These are phyloP conservation scores for Leccinum huronense DNA, from an alignment of 1,284 basidiomycete species.

Conservation along the genomic window DNA sequence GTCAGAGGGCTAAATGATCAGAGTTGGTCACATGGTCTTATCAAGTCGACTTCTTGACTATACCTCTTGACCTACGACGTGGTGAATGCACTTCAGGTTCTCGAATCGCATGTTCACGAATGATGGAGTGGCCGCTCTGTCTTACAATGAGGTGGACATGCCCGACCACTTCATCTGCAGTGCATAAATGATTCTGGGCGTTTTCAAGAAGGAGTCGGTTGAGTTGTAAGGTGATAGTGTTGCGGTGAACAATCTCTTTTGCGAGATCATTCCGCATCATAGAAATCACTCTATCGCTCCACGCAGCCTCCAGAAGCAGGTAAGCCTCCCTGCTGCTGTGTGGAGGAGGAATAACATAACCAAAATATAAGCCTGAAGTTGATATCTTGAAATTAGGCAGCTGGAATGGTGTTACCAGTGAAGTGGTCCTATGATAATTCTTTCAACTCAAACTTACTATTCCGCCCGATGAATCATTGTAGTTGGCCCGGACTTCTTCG, in stretches of 20 bases:
- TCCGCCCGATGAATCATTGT: no score
- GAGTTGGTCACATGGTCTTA: no score
- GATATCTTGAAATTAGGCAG: neutral
- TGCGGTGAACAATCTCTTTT: neutral
- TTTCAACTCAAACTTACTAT: neutral
- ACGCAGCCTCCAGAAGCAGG: neutral
- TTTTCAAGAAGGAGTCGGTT: neutral
- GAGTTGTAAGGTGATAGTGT: conserved; percentile 1
- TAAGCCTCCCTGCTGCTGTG: neutral
- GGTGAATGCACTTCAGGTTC: neutral
- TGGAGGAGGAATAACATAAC: neutral
- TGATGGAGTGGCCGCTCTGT: neutral
- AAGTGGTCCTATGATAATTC: neutral
- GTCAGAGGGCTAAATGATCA: no score
- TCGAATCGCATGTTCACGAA: neutral
- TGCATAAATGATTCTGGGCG: neutral
- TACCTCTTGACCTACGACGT: neutral
- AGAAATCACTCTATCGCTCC: neutral
- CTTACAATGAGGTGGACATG: neutral
- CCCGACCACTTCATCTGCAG: neutral
- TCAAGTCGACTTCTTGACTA: no score
- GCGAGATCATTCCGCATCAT: neutral
- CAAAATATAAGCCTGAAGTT: neutral
- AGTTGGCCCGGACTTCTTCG: neutral
- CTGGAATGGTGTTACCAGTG: neutral